Evolutionary conservation across 2,329 filamentous ascomycete genomes (phyloP).

Genomic region (Ceratocystis lukuohia): DNA sequence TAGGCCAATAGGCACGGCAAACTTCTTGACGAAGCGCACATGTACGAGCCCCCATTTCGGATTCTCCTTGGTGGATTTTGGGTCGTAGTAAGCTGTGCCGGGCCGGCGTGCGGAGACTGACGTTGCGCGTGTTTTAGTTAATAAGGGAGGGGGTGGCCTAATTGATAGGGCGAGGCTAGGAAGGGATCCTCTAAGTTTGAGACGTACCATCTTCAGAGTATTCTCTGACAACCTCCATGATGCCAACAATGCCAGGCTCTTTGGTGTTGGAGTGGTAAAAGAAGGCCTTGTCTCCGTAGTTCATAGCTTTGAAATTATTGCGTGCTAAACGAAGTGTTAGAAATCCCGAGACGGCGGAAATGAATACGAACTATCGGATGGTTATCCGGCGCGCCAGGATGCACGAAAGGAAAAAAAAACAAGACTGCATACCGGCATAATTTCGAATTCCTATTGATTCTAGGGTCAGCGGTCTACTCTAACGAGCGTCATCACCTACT

Average conservation of each 20-base stretch:
- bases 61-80: constrained; percentile 46
- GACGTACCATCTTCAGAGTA: constrained; percentile 61
- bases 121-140: not conserved
- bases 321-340: constrained; percentile 39
- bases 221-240: constrained; percentile 80
- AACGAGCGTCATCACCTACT: too few species aligned
- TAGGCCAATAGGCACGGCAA: constrained; percentile 55
- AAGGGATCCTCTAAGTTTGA: not conserved
- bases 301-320: constrained; percentile 87
- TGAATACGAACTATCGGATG: not conserved
- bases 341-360: not conserved
- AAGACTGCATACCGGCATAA: constrained; percentile 31
- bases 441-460: constrained; percentile 32
- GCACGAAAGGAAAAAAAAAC: too few species aligned
- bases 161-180: not conserved
- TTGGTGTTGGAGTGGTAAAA: constrained; percentile 97
- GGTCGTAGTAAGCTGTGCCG: constrained; percentile 62
- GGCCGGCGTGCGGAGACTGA: constrained; percentile 27
- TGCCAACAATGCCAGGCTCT: constrained; percentile 70
- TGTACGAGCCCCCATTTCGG: constrained; percentile 75
- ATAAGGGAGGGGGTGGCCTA: not conserved
- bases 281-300: constrained; percentile 79
- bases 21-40: constrained; percentile 75
- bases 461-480: not conserved
- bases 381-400: too few species aligned